phyloP scores from a whole-genome alignment of 345 rosid genomes.

The Ceriops zippeliana region DNA sequence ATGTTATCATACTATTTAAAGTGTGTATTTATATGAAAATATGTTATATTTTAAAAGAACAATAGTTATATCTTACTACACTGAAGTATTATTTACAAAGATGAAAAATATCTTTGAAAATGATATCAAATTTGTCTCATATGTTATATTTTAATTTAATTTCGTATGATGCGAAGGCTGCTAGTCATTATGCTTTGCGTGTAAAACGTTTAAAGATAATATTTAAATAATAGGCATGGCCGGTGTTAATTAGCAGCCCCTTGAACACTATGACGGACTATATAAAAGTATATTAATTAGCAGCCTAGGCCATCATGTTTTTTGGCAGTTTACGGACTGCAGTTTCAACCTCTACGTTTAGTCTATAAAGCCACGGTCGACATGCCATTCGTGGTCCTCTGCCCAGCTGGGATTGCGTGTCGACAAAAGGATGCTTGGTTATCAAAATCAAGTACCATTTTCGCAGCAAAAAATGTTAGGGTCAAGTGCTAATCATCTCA shows the following conservation, averaged over 20 bases:
- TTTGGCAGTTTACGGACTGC: background rate
- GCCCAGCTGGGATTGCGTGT: slow-evolving; percentile 12
- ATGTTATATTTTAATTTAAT: no score
- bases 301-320: slow-evolving; percentile 1
- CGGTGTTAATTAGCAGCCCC: no score
- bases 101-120: no score
- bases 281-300: background rate
- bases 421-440: slow-evolving; percentile 22
- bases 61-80: no score
- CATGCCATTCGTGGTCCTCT: slow-evolving; percentile 15
- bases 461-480: background rate
- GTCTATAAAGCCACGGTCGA: slow-evolving; percentile 11
- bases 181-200: slow-evolving; percentile 10
- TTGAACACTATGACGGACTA: background rate
- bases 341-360: slow-evolving; percentile 29
- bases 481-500: background rate
- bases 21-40: no score
- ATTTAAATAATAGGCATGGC: background rate
- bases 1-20: no score
- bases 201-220: background rate
- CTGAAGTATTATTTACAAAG: no score
- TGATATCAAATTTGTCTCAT: no score
- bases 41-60: no score
- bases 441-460: slow-evolving; percentile 6
- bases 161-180: slow-evolving; percentile 4